Evolutionary conservation across 1,139 yeast species (phyloP).

Genomic region (Groenewaldozyma auringiensis): DNA sequence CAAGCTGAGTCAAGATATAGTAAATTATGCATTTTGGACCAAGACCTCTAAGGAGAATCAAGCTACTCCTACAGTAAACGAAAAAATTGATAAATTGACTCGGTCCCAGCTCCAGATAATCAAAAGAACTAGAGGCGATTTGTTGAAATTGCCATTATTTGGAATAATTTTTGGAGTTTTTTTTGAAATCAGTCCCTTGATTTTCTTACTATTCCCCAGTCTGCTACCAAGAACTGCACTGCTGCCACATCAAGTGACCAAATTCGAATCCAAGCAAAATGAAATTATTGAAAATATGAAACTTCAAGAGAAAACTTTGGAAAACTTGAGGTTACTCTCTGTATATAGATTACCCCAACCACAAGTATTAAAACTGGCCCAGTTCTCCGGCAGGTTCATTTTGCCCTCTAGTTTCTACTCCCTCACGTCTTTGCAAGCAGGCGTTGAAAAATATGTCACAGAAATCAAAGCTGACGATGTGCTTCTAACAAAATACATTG

Average conservation of each 20-base stretch:
- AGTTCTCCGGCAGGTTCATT: slow-evolving; percentile 10
- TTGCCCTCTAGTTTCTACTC: slow-evolving; percentile 15
- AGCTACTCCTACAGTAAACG: slow-evolving; percentile 4
- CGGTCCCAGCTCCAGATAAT: slow-evolving; percentile 50
- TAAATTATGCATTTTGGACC: slow-evolving; percentile 24
- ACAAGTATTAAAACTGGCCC: slow-evolving; percentile 15
- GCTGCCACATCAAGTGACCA: slow-evolving; percentile 43
- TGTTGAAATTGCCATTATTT: slow-evolving; percentile 55
- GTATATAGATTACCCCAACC: slow-evolving; percentile 14
- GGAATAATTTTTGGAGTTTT: slow-evolving; percentile 49
- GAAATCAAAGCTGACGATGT: slow-evolving; percentile 25
- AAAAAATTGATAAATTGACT: slow-evolving; percentile 29
- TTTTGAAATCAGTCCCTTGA: slow-evolving; percentile 56
- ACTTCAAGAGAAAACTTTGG: slow-evolving; percentile 3
- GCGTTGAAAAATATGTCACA: slow-evolving; percentile 18
- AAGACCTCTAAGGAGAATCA: slow-evolving; percentile 13
- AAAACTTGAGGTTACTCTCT: slow-evolving; percentile 6
- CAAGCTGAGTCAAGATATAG: slow-evolving; percentile 23
- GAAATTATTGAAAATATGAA: slow-evolving; percentile 1
- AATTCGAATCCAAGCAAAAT: slow-evolving; percentile 4
- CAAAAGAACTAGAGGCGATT: slow-evolving; percentile 51
- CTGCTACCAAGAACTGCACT: slow-evolving; percentile 62
- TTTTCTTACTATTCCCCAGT: slow-evolving; percentile 53
- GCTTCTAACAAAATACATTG: slow-evolving; percentile 26
- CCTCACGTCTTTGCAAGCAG: slow-evolving; percentile 8